Evolutionary conservation across 2,329 filamentous ascomycete genomes (phyloP), one percentile per base, ranked within the genome.

Genomic region (Talaromyces sp.): DNA sequence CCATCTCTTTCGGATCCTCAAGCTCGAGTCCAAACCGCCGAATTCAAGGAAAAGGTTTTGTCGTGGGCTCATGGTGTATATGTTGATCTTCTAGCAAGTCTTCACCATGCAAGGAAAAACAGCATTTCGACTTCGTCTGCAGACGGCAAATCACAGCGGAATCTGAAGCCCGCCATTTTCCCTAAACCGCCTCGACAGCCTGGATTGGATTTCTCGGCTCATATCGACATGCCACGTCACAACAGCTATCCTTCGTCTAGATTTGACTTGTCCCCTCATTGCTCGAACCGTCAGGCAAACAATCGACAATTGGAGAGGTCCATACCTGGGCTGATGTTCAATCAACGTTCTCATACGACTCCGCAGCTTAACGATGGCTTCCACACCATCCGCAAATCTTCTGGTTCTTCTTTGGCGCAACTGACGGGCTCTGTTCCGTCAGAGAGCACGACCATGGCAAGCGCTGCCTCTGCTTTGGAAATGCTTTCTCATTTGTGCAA

Each of bases 401-500:
- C 74, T 29, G 72, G 70, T 38, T 65, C 76, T n/a, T 72, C 77
- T 1, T 68, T 76, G 8, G 72, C 76, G 13, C 73, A 75, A 22
- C 74, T 79, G 60, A 68, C 75, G 22, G 70, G 76, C 40, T 70
- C 72, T 8, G 64, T 70, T 36, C 72, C 72, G 40, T 74, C 73
- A 54, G 76, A 78, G 47, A 73, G 69, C 11, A 82, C 83, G 0
- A 81, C 84, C 3, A 73, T 84, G 25, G 76, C 82, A 63, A 86
- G 84, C 68, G 92, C 92, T 8, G 85, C 83, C 56, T 82, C 85
- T 6, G 90, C 91, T 2, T 78, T 96, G 22, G 86, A 91, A 43
- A 86, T 92, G 72, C 82, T 97, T 22, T 88, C 87, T 17, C 86
- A 83, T 68, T 79, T 96, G 6, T 96, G 92, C 74, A 88, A 91